These are phyloP conservation scores for Nevesoporus exiguus DNA, from an alignment of 768 basidiomycete species.

Conservation along the genomic window DNA sequence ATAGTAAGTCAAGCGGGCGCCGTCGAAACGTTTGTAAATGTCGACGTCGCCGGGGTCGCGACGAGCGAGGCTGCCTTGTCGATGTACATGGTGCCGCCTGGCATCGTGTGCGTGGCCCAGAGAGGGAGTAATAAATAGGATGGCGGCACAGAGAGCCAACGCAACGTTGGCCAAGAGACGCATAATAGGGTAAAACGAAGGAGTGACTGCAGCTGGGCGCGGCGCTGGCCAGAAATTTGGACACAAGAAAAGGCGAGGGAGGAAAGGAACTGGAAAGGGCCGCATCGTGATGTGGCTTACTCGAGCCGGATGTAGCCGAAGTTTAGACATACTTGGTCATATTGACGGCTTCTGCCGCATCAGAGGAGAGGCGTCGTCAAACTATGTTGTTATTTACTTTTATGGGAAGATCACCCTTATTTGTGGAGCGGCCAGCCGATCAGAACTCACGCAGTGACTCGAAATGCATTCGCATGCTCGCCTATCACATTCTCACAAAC, in stretches of 20 bases:
- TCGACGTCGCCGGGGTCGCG: conserved; percentile 25
- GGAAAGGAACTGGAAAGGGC: neutral
- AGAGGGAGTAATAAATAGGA: conserved; percentile 18
- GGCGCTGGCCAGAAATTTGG: conserved; percentile 1
- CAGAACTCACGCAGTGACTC: no score
- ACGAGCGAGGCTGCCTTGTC: conserved; percentile 20
- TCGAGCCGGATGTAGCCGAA: neutral
- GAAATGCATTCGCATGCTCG: neutral
- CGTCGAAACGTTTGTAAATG: conserved; percentile 21
- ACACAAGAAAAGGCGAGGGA: neutral
- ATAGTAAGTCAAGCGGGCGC: conserved; percentile 36
- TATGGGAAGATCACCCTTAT: no score
- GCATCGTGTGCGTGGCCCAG: conserved; percentile 21
- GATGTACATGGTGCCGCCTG: conserved; percentile 23
- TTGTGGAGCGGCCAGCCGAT: no score
- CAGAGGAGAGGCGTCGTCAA: no score
- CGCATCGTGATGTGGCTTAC: conserved; percentile 8
- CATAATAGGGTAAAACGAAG: conserved; percentile 21
- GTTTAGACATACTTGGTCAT: no score
- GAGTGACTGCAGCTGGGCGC: conserved; percentile 18
- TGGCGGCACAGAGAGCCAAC: conserved; percentile 16
- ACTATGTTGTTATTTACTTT: no score
- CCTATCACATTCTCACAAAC: neutral
- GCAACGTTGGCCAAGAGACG: conserved; percentile 20
- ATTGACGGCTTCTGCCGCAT: no score